A percentile compares a stretch with the other conserved stretches of the same genome.
phyloP scores from a whole-genome alignment of 2,329 filamentous ascomycete species.

The Peltaster fructicola region DNA sequence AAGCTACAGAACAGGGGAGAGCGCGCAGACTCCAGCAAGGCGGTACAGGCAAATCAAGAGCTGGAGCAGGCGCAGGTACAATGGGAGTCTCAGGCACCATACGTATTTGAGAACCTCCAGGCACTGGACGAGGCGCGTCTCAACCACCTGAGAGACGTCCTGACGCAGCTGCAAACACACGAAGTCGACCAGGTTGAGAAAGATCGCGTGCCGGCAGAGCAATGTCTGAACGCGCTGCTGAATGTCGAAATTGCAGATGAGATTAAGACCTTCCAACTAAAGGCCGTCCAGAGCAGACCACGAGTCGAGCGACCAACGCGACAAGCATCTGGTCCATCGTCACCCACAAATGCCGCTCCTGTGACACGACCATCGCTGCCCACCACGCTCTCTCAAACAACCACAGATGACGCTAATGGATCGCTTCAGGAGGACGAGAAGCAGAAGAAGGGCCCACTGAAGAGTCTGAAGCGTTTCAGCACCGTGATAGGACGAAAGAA shows the following conservation, averaged over 20 bases:
- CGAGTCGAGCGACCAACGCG: background rate
- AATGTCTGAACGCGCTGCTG: conserved; percentile 62
- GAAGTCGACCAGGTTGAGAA: conserved; percentile 76
- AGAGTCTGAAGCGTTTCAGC: conserved; percentile 38
- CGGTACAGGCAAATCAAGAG: conserved; percentile 53
- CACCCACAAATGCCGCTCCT: conserved; percentile 12
- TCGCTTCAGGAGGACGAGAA: conserved; percentile 7
- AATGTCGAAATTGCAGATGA: conserved; percentile 78
- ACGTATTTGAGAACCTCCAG: conserved; percentile 84
- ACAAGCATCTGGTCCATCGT: conserved; percentile 8
- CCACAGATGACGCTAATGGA: conserved; percentile 1
- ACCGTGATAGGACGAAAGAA: conserved; percentile 47
- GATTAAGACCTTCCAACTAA: conserved; percentile 52
- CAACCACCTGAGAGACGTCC: conserved; percentile 74
- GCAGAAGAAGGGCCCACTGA: conserved; percentile 28
- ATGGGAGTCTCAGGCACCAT: conserved; percentile 90
- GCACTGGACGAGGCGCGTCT: conserved; percentile 74
- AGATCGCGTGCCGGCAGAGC: conserved; percentile 55
- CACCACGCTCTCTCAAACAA: conserved; percentile 2
- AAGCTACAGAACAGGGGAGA: conserved; percentile 65
- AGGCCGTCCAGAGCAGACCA: conserved; percentile 13
- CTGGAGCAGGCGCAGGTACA: conserved; percentile 65
- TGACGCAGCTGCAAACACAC: conserved; percentile 86
- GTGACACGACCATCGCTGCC: conserved; percentile 8
- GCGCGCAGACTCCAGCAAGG: conserved; percentile 58